Evolutionary conservation across 768 basidiomycete species (phyloP), one percentile per base, ranked within the genome.

Genomic region (Suillus sp.): DNA sequence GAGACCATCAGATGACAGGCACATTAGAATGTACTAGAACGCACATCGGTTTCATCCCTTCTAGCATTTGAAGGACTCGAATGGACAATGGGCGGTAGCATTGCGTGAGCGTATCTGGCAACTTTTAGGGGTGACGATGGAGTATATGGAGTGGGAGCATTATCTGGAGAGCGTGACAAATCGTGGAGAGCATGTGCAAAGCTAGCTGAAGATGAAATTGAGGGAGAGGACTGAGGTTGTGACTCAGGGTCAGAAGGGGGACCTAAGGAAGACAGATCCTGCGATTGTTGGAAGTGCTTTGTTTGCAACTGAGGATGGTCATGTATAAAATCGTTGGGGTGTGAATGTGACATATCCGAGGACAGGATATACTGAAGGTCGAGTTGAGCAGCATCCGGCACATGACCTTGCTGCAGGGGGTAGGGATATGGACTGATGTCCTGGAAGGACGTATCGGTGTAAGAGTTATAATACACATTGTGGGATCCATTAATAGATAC

Each of bases 51-150:
- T 61, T 74, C 75, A 34, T 62, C 50, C 66, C 64, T 68, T 4
- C 66, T 47, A 32, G 71, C 59, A 37, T 73, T 73, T 8, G 74
- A 70, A 14, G 75, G 74, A 64, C 72, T 76, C n/a, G 73, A 68
- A 63, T 74, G 74, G 13, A 75, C 71, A 57, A 75, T 75, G 58
- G 74, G 74, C 6, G 74, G 74, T 4, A 77, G 50, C 16, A 75
- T 67, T 47, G 75, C 72, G 43, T 77, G 75, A 22, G 73, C 67
- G 13, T 69, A 66, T 35, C 64, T 66, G 8, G 63, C 62, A 5
- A 51, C 66, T 27, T 76, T 76, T 50, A 70, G 66, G 50, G 58
- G 74, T 16, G 72, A 62, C 0, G 74, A 51, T 9, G 71, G 55
- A 3, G 61, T 0, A 47, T 75, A 77, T 8, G 61, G 57, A 13